Evolutionary conservation across 805 yeast species (phyloP), one percentile per base, ranked within the genome.

Genomic region (Ogataea pini): DNA sequence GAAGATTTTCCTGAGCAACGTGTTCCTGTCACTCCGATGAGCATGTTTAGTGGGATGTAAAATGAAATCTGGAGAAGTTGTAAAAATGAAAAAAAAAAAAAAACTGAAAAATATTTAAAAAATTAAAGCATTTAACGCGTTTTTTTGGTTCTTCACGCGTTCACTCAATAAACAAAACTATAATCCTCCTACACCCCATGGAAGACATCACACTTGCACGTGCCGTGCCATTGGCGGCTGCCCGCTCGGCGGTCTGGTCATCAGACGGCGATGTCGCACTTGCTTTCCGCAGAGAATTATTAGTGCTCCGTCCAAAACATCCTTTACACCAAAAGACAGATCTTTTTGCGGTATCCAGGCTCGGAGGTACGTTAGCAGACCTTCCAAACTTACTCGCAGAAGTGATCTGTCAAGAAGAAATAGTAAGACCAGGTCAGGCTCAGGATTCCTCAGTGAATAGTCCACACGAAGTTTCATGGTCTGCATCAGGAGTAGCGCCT

Each of bases 1-100:
- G 81, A 84, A 2, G 80, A 72, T 56, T 83, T 80, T 1, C 95
- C 95, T 13, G 90, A 75, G 37, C 82, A 73, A 0, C 76, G 58
- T 0, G 89, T 77, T 0, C 95, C 96, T 0, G 91, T 80, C 4
- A 87, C 72, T 2, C 92, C 94, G 19, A 87, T 77, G 36, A 88
- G 72, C 95, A 87, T 87, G n/a, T 9, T 28, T 42, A 29, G 28
- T 20, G 45, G 31, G 38, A 31, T 29, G 24, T 20, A 37, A 17
- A 28, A 31, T 29, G 24, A 25, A 31, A 18, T 17, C 4, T 28
- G 36, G 36, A 14, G 32, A 38, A 12, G 32, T 22, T 14, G 28
- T 4, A 14, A 18, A 36, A 24, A 36, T 12, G 14, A 10, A 4
- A 28, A 28, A 28, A 28, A 28, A 28, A 12, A 10, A 28, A 28